phyloP scores from a whole-genome alignment of 2,329 filamentous ascomycete species.

The Cadophora luteo-olivacea region DNA sequence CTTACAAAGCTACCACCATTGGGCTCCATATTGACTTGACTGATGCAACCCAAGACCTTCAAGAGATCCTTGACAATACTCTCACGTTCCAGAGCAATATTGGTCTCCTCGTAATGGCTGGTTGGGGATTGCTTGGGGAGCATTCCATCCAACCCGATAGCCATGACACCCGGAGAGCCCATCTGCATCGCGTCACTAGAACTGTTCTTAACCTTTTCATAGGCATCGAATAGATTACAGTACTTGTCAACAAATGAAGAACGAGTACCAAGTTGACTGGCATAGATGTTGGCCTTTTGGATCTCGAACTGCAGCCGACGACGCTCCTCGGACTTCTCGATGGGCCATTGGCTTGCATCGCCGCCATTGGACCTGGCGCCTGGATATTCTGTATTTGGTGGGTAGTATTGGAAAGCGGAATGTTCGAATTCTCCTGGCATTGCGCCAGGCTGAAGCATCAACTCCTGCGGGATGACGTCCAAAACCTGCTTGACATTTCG shows the following conservation, averaged over 20 bases:
- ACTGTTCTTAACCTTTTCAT: constrained; percentile 49
- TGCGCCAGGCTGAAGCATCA: constrained; percentile 59
- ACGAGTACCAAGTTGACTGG: constrained; percentile 79
- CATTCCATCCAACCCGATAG: constrained; percentile 39
- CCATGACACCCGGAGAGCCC: constrained; percentile 38
- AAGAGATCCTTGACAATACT: constrained; percentile 83
- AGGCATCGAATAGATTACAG: constrained; percentile 75
- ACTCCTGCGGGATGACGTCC: constrained; percentile 70
- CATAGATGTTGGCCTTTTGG: constrained; percentile 89
- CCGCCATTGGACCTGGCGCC: constrained; percentile 33
- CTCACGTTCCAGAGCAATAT: constrained; percentile 78
- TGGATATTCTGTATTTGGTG: constrained; percentile 52
- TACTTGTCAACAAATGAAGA: constrained; percentile 89
- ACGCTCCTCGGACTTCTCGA: constrained; percentile 41
- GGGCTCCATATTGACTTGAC: constrained; percentile 83
- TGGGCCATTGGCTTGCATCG: constrained; percentile 42
- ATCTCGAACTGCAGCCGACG: constrained; percentile 80
- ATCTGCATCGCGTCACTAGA: constrained; percentile 24
- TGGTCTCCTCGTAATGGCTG: constrained; percentile 47
- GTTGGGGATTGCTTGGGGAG: constrained; percentile 47
- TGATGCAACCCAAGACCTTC: constrained; percentile 76
- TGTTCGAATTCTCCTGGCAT: constrained; percentile 50
- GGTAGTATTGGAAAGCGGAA: constrained; percentile 56
- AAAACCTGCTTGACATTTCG: constrained; percentile 73
- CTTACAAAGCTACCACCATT: constrained; percentile 69